Base-by-base conservation (phyloP, 129 eudicot species). In the Cynara cardunculus region DNA sequence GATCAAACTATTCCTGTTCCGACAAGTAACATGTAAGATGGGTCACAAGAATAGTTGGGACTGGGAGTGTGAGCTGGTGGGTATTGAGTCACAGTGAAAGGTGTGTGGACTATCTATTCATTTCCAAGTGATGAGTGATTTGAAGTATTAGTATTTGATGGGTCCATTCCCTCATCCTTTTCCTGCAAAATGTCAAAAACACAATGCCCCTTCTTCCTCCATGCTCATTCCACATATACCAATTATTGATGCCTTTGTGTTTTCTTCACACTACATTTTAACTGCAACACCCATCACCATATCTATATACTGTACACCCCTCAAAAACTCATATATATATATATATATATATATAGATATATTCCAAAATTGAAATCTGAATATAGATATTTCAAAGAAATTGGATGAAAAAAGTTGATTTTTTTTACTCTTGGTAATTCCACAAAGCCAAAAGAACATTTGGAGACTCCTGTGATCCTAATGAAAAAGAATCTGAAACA, bases 71-170 rank as follows among this genome's bases (percentile, higher is more conserved):
- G 21, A n/a, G 64, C 24, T 53, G 64, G 64, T 53, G 24, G 64
- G 65, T 56, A 56, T 56, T 56, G 65, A 72, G 62, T 72, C 19
- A 80, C 80, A 53, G 62, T 69, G 74, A 79, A 84, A 68, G 73
- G 25, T 74, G 61, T 73, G 73, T 80, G 73, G 74, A 75, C 87
- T 74, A 75, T 80, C 81, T 75, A 75, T 84, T 84, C 84, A 69
- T 53, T 74, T 73, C 46, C 53, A 69, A 56, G 59, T 66, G 64
- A 69, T 80, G 59, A 79, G 76, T 81, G 82, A 81, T 76, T 81
- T 80, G 41, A 75, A 69, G 78, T 69, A 70, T 69, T 16, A 28
- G 35, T 53, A 65, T 61, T 73, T 37, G 28, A 78, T 77, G 86
- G 83, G 86, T 73, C 79, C 75, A 44, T 31, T 83, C 79, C 79